These are phyloP conservation scores for Globisporangium parvum DNA, from an alignment of 352 stramenopile genomes.

Conservation along the genomic window DNA sequence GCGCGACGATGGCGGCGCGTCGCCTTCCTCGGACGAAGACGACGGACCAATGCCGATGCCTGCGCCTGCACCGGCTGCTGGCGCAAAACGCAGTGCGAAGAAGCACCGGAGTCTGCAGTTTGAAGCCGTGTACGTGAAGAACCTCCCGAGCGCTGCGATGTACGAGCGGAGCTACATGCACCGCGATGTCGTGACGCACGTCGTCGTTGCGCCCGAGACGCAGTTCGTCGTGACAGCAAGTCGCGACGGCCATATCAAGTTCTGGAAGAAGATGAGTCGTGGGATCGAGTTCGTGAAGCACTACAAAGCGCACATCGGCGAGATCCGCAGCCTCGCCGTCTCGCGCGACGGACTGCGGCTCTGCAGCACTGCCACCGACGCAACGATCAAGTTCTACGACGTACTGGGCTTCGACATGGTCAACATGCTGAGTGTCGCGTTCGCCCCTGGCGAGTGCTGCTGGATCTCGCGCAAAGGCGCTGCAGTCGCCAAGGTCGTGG, in stretches of 20 bases:
- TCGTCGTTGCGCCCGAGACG: constrained; percentile 84
- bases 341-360: constrained; percentile 81
- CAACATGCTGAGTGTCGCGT: constrained; percentile 91
- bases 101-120: constrained; percentile 46
- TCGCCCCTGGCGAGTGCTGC: constrained; percentile 59
- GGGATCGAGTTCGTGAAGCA: constrained; percentile 99
- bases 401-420: constrained; percentile 98
- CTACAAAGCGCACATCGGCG: constrained; percentile 94
- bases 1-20: constrained; percentile 3
- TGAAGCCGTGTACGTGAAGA: constrained; percentile 68
- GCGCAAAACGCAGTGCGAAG: constrained; percentile 24
- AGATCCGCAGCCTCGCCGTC: constrained; percentile 83
- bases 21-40: constrained; percentile 29
- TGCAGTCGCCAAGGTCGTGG: constrained; percentile 64
- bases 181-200: constrained; percentile 91
- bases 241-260: constrained; percentile 97
- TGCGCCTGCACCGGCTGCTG: constrained; percentile 29
- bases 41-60: constrained; percentile 45
- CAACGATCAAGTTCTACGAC: constrained; percentile 98
- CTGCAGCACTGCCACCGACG: constrained; percentile 85
- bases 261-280: constrained; percentile 98
- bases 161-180: constrained; percentile 99
- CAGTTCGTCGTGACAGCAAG: constrained; percentile 97
- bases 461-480: constrained; percentile 64
- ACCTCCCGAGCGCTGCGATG: constrained; percentile 86